phyloP scores from a whole-genome alignment of 2,329 filamentous ascomycete species.

The Coniosporium tulheliwenetii region DNA sequence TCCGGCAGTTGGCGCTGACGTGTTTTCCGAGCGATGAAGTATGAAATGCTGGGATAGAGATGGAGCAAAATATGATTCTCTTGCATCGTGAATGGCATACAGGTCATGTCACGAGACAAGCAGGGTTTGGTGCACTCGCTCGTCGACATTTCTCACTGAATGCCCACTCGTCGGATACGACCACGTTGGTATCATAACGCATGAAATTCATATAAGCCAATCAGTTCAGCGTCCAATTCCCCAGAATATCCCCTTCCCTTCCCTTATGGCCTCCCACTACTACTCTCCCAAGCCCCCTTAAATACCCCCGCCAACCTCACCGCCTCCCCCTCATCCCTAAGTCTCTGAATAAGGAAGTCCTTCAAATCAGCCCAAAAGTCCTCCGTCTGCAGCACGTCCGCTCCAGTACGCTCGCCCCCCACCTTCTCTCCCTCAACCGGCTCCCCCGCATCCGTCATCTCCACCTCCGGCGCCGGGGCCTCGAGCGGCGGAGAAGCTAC shows the following conservation, averaged over 20 bases:
- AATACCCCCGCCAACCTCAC: slow-evolving; percentile 53
- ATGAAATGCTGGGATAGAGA: too few species aligned
- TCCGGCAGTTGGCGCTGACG: too few species aligned
- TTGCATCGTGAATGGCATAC: too few species aligned
- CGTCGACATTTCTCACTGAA: too few species aligned
- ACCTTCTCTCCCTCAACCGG: slow-evolving; percentile 25
- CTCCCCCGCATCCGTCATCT: slow-evolving; percentile 16
- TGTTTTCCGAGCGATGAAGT: too few species aligned
- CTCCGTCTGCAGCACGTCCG: slow-evolving; percentile 47
- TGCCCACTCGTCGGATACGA: too few species aligned
- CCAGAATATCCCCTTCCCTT: background rate
- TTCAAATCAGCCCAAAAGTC: slow-evolving; percentile 80
- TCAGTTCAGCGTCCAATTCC: background rate
- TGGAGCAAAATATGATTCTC: too few species aligned
- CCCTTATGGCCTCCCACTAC: background rate
- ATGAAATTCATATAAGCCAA: background rate
- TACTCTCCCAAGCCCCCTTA: slow-evolving; percentile 49
- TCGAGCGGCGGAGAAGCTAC: slow-evolving; percentile 10
- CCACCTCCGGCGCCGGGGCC: slow-evolving; percentile 12
- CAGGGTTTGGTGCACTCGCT: too few species aligned
- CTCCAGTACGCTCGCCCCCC: slow-evolving; percentile 35
- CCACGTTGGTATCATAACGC: background rate
- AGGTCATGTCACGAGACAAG: too few species aligned
- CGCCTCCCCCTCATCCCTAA: slow-evolving; percentile 54
- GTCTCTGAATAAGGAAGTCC: slow-evolving; percentile 62